These are phyloP conservation scores for Vickermania spadyakhi DNA, from an alignment of 208 protist genomes.

Conservation along the genomic window DNA sequence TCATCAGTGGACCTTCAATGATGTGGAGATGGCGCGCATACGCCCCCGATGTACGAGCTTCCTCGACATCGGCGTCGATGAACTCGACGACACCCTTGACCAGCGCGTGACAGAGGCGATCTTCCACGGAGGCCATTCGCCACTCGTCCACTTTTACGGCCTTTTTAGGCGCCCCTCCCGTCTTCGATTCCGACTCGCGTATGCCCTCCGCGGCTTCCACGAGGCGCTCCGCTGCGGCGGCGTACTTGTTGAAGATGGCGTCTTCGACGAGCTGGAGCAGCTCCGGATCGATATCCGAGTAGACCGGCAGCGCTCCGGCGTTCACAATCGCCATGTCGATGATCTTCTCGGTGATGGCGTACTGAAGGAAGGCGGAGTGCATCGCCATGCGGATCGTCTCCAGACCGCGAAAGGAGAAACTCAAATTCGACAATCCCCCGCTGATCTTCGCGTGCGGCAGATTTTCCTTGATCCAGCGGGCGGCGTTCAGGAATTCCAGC, in stretches of 20 bases:
- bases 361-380: slow-evolving; percentile 92
- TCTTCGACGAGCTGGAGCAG: slow-evolving; percentile 86
- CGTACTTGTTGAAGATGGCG: slow-evolving; percentile 86
- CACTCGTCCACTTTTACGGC: slow-evolving; percentile 69
- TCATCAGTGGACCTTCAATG: slow-evolving; percentile 95
- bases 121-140: slow-evolving; percentile 69
- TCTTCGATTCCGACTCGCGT: slow-evolving; percentile 21
- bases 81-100: slow-evolving; percentile 95
- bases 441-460: slow-evolving; percentile 78
- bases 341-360: slow-evolving; percentile 65
- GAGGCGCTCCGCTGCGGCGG: slow-evolving; percentile 84
- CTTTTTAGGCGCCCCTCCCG: slow-evolving; percentile 18
- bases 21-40: slow-evolving; percentile 56
- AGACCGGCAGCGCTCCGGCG: slow-evolving; percentile 90
- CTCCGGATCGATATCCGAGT: slow-evolving; percentile 89
- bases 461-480: slow-evolving; percentile 72
- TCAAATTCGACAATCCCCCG: slow-evolving; percentile 96
- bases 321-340: slow-evolving; percentile 98
- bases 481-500: slow-evolving; percentile 92
- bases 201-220: slow-evolving; percentile 79
- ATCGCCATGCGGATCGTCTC: slow-evolving; percentile 82
- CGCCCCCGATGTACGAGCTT: slow-evolving; percentile 64
- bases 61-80: slow-evolving; percentile 91
- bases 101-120: slow-evolving; percentile 87
- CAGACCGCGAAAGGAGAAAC: slow-evolving; percentile 95